Conservation (phyloP, 2,329 filamentous ascomycete species). For the Tolypocladium ophioglossoides region DNA sequence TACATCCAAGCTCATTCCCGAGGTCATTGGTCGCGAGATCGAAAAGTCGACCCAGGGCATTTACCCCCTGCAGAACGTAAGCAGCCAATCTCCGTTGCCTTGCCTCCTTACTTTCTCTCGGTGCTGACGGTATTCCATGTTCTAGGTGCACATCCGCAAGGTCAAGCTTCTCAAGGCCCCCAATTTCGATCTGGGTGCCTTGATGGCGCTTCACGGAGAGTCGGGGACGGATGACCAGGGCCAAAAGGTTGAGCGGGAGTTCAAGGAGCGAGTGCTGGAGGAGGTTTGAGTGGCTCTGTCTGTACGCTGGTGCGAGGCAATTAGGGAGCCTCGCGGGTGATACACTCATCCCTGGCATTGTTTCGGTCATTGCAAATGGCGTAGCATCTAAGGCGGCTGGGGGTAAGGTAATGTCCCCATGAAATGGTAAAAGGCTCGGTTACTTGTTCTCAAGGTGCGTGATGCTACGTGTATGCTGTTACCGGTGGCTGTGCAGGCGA, state of each 20-base stretch:
- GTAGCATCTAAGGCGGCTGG: conserved; percentile 32
- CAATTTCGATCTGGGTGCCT: conserved; percentile 96
- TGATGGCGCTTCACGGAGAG: conserved; percentile 96
- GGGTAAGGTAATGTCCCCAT: conserved; percentile 29
- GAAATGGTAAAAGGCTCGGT: conserved; percentile 24
- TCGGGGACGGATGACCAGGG: conserved; percentile 91
- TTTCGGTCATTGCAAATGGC: conserved; percentile 33
- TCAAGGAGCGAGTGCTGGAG: conserved; percentile 96
- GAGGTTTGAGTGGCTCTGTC: conserved; percentile 60
- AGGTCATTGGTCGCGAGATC: conserved; percentile 98
- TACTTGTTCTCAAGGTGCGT: conserved; percentile 7
- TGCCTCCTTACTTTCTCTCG: neutral
- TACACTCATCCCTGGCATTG: conserved; percentile 26
- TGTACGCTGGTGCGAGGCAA: conserved; percentile 18
- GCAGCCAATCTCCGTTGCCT: conserved; percentile 18
- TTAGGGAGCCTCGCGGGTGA: conserved; percentile 19
- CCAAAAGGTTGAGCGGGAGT: conserved; percentile 98
- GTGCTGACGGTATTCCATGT: neutral
- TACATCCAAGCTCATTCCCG: conserved; percentile 96
- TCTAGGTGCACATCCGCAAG: conserved; percentile 97
- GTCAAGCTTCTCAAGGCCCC: conserved; percentile 98
- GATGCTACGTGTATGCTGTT: neutral
- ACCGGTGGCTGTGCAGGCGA: neutral
- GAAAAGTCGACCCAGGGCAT: conserved; percentile 99
- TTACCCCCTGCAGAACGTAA: conserved; percentile 97